A percentile compares a stretch with the other conserved stretches of the same genome.
phyloP scores from a whole-genome alignment of 140 eudicot genomes.

The Stevia rebaudiana region DNA sequence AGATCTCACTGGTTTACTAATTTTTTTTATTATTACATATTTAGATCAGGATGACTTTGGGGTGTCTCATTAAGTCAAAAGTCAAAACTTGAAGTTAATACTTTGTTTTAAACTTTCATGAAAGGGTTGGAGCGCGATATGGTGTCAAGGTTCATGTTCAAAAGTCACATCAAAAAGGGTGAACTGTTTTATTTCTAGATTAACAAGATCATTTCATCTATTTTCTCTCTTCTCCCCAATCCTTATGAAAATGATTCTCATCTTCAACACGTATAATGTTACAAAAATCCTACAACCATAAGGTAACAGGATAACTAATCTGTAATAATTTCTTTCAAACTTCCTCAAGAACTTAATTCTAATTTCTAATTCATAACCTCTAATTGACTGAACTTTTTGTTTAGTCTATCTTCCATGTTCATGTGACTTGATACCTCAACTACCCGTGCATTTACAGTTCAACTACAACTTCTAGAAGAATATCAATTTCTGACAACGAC shows the following conservation, averaged over 20 bases:
- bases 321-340: background rate
- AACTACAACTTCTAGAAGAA: constrained; percentile 13
- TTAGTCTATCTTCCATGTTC: background rate
- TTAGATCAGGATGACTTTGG: background rate
- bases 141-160: background rate
- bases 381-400: background rate
- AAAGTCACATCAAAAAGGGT: background rate
- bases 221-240: background rate
- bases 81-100: background rate
- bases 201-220: background rate
- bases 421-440: constrained; percentile 2
- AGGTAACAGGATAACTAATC: background rate
- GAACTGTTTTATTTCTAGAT: background rate
- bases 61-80: background rate
- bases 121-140: background rate
- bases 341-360: background rate
- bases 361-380: constrained; percentile 7
- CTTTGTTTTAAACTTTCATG: background rate
- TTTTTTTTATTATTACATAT: background rate
- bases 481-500: constrained; percentile 7
- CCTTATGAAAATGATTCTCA: background rate
- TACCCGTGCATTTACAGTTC: constrained; percentile 6
- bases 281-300: constrained; percentile 1
- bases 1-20: background rate
- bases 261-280: background rate